Evolutionary conservation across 2,329 filamentous ascomycete species (phyloP), one percentile per base, ranked within the genome.

Genomic region (Stachybotrys chartarum): DNA sequence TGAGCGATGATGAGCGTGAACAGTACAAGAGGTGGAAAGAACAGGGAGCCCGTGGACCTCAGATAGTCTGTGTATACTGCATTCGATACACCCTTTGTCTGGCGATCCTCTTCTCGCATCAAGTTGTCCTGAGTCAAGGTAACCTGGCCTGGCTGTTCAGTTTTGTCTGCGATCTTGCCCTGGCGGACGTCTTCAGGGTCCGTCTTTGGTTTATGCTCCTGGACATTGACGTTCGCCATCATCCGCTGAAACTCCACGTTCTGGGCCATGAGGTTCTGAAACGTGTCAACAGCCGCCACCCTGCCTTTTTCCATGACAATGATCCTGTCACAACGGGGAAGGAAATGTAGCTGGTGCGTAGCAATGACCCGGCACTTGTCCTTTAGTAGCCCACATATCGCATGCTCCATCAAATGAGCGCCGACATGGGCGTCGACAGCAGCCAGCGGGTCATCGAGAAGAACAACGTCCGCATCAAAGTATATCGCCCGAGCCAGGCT

Each of bases 401-500:
- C 45, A n/a, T 47, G 45, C 8, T 47, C 45, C 45, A 47, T 47
- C 16, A 47, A 4, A n/a, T 47, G n/a, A n/a, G 16, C 35, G 7
- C 55, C 55, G 12, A 56, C 52, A 45, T 56, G 55, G 42, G 54
- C 52, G 51, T 60, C 58, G n/a, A 60, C 54, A 10, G 57, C 60
- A 24, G 50, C 51, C 7, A 78, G 70, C 1, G 77, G 70, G 53
- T 80, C 77, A 52, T 80, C 77, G 5, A 80, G 63, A 16, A 78
- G 61, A n/a, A 78, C 60, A 2, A 75, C 75, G 1, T 71, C 68
- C 0, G 74, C 72, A 1, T 67, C 66, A 0, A 74, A 77, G 59
- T 78, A 78, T 7, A 78, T 59, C 1, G 75, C 76, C 35, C 76
- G 70, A 0, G 76, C 76, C 1, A 78, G 66, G 2, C 74, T 73